phyloP scores from a whole-genome alignment of 2,329 filamentous ascomycete genomes.

The Hymenoscyphus occultus region DNA sequence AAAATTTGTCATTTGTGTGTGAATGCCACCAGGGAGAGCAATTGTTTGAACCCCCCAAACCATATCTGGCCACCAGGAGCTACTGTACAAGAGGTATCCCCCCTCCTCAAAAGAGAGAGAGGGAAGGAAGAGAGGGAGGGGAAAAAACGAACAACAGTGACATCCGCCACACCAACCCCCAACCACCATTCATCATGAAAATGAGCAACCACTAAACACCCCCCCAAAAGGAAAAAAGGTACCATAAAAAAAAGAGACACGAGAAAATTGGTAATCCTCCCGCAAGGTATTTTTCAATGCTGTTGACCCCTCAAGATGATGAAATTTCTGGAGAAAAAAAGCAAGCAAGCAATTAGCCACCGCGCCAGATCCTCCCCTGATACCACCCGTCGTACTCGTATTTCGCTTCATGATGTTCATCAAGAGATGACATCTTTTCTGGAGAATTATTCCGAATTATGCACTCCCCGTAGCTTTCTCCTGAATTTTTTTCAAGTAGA shows the following conservation, averaged over 20 bases:
- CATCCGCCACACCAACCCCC: too few relatives aligned
- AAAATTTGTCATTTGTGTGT: too few relatives aligned
- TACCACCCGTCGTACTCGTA: background rate
- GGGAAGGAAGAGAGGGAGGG: background rate
- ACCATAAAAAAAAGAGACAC: background rate
- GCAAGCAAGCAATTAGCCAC: background rate
- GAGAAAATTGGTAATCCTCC: background rate
- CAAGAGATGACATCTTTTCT: slow-evolving; percentile 8
- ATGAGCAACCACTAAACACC: background rate
- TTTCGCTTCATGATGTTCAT: slow-evolving; percentile 4
- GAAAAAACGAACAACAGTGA: background rate
- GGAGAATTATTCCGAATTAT: slow-evolving; percentile 31
- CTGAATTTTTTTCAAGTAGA: slow-evolving; percentile 23
- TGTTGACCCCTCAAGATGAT: background rate
- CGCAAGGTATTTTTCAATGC: background rate
- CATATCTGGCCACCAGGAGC: background rate
- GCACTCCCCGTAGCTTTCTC: slow-evolving; percentile 20
- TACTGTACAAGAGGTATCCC: background rate
- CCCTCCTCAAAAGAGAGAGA: background rate
- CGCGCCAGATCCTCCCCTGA: background rate
- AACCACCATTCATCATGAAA: background rate
- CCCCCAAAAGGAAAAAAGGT: background rate
- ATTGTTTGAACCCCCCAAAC: background rate
- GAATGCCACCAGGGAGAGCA: background rate
- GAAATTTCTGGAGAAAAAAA: background rate